A percentile compares a stretch with the other conserved stretches of the same genome.
These are phyloP conservation scores for Gyromitra esculenta DNA, from an alignment of 2,329 filamentous ascomycete genomes.

Conservation along the genomic window DNA sequence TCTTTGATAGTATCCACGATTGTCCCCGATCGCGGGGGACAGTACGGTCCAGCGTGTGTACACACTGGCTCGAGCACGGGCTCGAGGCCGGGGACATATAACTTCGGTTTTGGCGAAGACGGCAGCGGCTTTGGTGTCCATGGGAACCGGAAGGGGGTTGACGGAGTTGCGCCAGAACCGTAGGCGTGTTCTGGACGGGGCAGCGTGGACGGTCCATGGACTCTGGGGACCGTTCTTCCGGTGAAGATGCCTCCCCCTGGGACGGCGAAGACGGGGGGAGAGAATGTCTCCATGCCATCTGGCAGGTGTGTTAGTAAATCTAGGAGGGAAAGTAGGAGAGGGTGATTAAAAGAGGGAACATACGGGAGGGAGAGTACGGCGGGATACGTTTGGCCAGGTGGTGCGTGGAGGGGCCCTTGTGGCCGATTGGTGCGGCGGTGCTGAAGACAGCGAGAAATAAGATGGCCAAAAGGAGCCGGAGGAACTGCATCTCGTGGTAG, in stretches of 20 bases:
- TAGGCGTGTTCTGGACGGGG: background rate
- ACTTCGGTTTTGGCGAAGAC: background rate
- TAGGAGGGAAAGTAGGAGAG: background rate
- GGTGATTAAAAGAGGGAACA: background rate
- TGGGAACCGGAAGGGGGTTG: background rate
- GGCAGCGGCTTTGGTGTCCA: constrained; percentile 1
- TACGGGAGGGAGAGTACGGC: background rate
- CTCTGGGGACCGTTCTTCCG: background rate
- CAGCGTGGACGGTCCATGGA: background rate
- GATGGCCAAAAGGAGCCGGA: background rate
- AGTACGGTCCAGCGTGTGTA: background rate
- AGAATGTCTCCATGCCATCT: constrained; percentile 5
- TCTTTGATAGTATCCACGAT: background rate
- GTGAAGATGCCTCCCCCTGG: background rate
- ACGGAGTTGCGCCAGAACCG: background rate
- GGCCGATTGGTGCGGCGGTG: background rate
- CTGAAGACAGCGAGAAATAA: background rate
- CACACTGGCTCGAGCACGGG: background rate
- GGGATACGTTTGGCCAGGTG: constrained; percentile 1
- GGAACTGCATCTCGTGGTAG: background rate
- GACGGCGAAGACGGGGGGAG: constrained; percentile 11
- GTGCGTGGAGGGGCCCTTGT: background rate
- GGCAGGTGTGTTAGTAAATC: background rate
- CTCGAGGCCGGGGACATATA: background rate
- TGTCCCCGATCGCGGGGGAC: background rate